Evolutionary conservation across 768 basidiomycete genomes (phyloP), one percentile per base, ranked within the genome.

Genomic region (Cyclocybe cylindracea): DNA sequence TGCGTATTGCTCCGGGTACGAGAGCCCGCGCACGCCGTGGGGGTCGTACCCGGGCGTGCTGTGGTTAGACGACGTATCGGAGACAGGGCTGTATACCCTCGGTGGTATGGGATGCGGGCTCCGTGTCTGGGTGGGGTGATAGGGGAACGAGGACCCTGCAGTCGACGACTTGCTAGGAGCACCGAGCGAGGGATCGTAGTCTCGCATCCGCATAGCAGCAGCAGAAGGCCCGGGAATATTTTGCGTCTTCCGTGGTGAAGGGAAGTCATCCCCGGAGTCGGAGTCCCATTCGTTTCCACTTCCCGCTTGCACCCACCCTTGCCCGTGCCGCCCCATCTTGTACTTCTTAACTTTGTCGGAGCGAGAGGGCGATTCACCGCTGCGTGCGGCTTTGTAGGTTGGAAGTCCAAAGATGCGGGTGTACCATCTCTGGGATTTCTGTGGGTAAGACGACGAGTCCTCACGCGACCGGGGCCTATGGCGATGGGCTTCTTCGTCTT

Each of bases 261-360:
- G 47, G 4, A 47, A 40, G 7, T 44, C 45, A 31, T 64, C 63
- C 10, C 11, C 48, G 10, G 52, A 44, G 33, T 67, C 69, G 39
- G 58, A 53, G 34, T 74, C 76, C 76, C 78, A 83, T 52, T 78
- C 78, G 50, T 80, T 80, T 35, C 69, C 67, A 35, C 72, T 78
- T 35, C 73, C 70, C 37, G 82, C 75, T 54, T 74, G 74, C 18
- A 82, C 68, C 83, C 83, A 84, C 29, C 82, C 80, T 41, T 70
- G 67, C 42, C 61, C 58, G 50, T 61, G 51, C 10, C 60, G 60
- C 38, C 63, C 64, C 56, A 54, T 45, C 24, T 24, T 24, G 39
- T 51, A 51, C 16, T 39, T 53, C 19, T 54, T 54, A 33, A 50
- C 24, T 29, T 58, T 57, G 32, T 55, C 54, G 4, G 42, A 34